These are phyloP conservation scores for Magnaporthiopsis incrustans DNA, from an alignment of 2,329 filamentous ascomycete genomes.

Conservation along the genomic window DNA sequence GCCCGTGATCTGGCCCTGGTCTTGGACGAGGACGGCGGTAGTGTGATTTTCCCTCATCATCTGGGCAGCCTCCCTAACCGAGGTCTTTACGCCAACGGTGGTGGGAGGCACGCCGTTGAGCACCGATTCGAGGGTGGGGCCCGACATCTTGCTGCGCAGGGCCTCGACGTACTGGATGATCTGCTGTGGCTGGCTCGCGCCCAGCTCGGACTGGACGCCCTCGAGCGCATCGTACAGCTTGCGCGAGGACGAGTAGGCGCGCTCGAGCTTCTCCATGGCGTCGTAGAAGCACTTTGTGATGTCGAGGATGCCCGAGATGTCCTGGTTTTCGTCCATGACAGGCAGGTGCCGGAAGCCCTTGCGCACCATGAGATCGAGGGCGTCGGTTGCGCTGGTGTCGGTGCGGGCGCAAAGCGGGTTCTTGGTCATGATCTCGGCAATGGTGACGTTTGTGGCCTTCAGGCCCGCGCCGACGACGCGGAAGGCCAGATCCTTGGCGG, in stretches of 20 bases:
- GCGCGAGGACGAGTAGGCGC: constrained; percentile 94
- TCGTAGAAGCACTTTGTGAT: constrained; percentile 99
- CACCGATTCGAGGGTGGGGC: constrained; percentile 90
- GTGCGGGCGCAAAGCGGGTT: constrained; percentile 96
- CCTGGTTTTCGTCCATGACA: constrained; percentile 99
- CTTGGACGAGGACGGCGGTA: constrained; percentile 90
- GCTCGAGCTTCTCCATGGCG: constrained; percentile 98
- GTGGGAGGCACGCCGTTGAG: constrained; percentile 86
- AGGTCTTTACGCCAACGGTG: constrained; percentile 91
- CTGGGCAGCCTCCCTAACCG: constrained; percentile 88
- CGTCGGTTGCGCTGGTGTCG: constrained; percentile 96
- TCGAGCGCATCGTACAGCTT: constrained; percentile 97
- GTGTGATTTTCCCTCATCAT: constrained; percentile 99
- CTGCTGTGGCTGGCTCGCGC: constrained; percentile 92
- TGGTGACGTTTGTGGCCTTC: constrained; percentile 83
- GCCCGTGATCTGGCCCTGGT: constrained; percentile 93
- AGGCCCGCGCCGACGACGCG: constrained; percentile 86
- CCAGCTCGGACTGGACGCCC: constrained; percentile 94
- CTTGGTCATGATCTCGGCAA: constrained; percentile 99
- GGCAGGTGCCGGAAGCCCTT: constrained; percentile 97
- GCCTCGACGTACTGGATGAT: constrained; percentile 99
- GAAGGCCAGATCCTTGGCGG: constrained; percentile 96
- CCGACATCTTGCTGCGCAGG: constrained; percentile 92
- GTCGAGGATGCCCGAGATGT: constrained; percentile 95
- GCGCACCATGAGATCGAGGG: constrained; percentile 92